These are phyloP conservation scores for Pseudocercospora pini-densiflorae DNA, from an alignment of 2,329 filamentous ascomycete species.

Conservation along the genomic window DNA sequence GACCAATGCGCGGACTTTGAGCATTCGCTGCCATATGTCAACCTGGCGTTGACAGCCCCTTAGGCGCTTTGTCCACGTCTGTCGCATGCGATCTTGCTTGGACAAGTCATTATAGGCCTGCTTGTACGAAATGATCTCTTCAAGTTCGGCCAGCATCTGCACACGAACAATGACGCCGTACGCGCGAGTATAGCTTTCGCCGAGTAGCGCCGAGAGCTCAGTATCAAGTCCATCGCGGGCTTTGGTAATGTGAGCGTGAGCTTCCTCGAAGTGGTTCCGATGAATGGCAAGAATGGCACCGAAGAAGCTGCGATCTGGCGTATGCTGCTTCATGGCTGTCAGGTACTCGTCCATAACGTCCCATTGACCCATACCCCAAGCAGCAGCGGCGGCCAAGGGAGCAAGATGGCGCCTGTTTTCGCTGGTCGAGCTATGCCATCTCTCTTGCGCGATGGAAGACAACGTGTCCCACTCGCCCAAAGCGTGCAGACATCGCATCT, in stretches of 20 bases:
- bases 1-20: constrained; percentile 90
- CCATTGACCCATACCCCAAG: constrained; percentile 97
- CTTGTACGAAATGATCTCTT: constrained; percentile 98
- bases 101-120: constrained; percentile 78
- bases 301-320: constrained; percentile 96
- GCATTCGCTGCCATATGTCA: constrained; percentile 98
- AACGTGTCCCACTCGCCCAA: constrained; percentile 97
- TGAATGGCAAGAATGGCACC: constrained; percentile 94
- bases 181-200: constrained; percentile 96
- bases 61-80: constrained; percentile 93
- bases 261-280: constrained; percentile 92
- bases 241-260: constrained; percentile 85
- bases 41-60: constrained; percentile 96
- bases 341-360: constrained; percentile 98
- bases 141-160: constrained; percentile 97
- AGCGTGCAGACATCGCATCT: constrained; percentile 98
- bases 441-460: constrained; percentile 85
- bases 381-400: constrained; percentile 89
- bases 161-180: constrained; percentile 98
- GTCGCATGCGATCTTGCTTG: constrained; percentile 87
- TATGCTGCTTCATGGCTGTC: constrained; percentile 89
- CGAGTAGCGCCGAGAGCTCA: constrained; percentile 93
- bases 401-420: constrained; percentile 92
- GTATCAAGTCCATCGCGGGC: constrained; percentile 93
- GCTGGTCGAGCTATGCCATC: constrained; percentile 86